phyloP scores from a whole-genome alignment of 2,329 filamentous ascomycete genomes.

The Metarhizium humberi region DNA sequence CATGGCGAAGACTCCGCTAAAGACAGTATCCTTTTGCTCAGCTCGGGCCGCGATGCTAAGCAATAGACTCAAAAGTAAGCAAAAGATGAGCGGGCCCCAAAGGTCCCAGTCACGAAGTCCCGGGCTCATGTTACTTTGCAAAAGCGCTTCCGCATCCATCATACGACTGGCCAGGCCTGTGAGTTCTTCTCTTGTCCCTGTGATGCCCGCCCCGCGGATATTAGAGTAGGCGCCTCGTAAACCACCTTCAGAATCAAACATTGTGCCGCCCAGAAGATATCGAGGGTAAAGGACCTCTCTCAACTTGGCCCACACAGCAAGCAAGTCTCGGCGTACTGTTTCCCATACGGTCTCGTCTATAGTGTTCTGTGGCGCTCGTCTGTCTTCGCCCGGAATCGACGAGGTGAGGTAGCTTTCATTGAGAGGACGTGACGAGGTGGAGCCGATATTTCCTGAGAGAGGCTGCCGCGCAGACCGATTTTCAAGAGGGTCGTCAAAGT shows the following conservation, averaged over 20 bases:
- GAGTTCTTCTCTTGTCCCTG: slow-evolving; percentile 53
- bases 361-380: slow-evolving; percentile 79
- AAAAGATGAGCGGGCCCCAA: slow-evolving; percentile 95
- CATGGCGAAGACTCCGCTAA: slow-evolving; percentile 92
- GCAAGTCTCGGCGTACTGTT: slow-evolving; percentile 82
- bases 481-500: slow-evolving; percentile 81
- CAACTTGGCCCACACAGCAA: slow-evolving; percentile 97
- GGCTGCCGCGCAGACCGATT: slow-evolving; percentile 64
- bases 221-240: slow-evolving; percentile 54
- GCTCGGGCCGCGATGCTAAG: slow-evolving; percentile 72
- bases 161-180: slow-evolving; percentile 51
- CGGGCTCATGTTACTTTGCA: slow-evolving; percentile 71
- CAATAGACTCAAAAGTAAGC: slow-evolving; percentile 76
- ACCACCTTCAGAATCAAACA: slow-evolving; percentile 46
- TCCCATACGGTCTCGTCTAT: slow-evolving; percentile 98
- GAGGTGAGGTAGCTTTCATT: slow-evolving; percentile 81
- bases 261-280: slow-evolving; percentile 70
- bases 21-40: slow-evolving; percentile 80
- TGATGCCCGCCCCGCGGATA: slow-evolving; percentile 47
- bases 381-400: slow-evolving; percentile 85
- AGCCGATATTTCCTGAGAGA: slow-evolving; percentile 74
- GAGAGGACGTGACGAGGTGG: slow-evolving; percentile 43
- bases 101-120: slow-evolving; percentile 95
- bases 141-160: slow-evolving; percentile 52
- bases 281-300: slow-evolving; percentile 93